These are phyloP conservation scores for Ogataea paradorogensis DNA, from an alignment of 805 yeast species.

Conservation along the genomic window DNA sequence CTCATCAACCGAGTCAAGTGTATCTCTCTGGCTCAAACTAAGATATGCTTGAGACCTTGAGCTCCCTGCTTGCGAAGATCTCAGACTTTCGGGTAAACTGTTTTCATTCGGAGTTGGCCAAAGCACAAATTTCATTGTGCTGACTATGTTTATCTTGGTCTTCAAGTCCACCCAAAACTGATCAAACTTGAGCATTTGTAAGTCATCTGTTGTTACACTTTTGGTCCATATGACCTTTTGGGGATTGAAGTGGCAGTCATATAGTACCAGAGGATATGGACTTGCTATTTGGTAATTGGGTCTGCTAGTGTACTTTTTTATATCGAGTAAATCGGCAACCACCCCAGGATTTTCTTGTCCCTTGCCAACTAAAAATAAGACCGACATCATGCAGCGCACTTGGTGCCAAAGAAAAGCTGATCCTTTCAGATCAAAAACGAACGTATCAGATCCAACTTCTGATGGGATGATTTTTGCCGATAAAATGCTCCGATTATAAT, in stretches of 20 bases:
- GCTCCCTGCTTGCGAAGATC: slow-evolving; percentile 79
- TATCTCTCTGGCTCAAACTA: slow-evolving; percentile 53
- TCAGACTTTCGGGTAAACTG: slow-evolving; percentile 24
- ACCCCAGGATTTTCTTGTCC: slow-evolving; percentile 59
- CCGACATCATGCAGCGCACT: slow-evolving; percentile 92
- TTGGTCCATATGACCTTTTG: slow-evolving; percentile 62
- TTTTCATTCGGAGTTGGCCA: slow-evolving; percentile 7
- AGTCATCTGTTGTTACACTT: slow-evolving; percentile 33
- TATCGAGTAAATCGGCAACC: slow-evolving; percentile 57
- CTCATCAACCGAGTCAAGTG: slow-evolving; percentile 62
- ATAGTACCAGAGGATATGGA: slow-evolving; percentile 82
- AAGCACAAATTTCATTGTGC: slow-evolving; percentile 43
- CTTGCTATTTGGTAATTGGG: slow-evolving; percentile 88
- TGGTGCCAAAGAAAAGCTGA: slow-evolving; percentile 97
- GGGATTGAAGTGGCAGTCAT: slow-evolving; percentile 72
- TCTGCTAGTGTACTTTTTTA: slow-evolving; percentile 52
- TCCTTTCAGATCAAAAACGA: slow-evolving; percentile 76
- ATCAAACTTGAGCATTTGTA: slow-evolving; percentile 42
- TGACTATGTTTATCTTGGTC: slow-evolving; percentile 52
- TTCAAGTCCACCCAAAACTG: slow-evolving; percentile 56
- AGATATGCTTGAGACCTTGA: slow-evolving; percentile 54
- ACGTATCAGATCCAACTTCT: slow-evolving; percentile 38
- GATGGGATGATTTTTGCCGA: slow-evolving; percentile 27
- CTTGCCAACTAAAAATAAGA: slow-evolving; percentile 79
- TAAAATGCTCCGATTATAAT: slow-evolving; percentile 63